Base-by-base conservation (phyloP, 768 basidiomycete genomes). In the Trametopsis cervina region DNA sequence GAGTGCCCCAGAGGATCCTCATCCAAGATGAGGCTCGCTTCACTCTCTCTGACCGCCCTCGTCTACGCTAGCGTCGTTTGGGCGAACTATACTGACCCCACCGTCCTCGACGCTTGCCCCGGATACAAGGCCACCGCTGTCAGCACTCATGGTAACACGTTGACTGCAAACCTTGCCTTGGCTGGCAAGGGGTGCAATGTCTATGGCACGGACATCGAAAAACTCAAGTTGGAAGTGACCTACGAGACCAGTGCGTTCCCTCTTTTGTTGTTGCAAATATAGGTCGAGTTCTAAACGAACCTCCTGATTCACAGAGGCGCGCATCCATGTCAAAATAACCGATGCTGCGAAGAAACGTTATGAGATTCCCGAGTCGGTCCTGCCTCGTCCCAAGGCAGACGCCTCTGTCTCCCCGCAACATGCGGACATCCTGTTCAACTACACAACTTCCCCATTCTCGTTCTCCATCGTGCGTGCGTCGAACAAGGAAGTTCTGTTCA, bases 251-350 rank as follows among this genome's bases (percentile, higher is more conserved):
- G 81, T 78, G 35, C 46, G 70, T 58, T 6, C 23, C 26, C 22
- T 17, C 12, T 40, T 48, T 18, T 23, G 4, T 36, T 47, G 43
- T n/a, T n/a, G 12, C 24, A 24, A 18, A 4, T 4, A 21, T 17
- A 47, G 11, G 36, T 46, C 23, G 43, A n/a, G 22, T 21, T 27
- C 29, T 50, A 44, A 25, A n/a, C n/a, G n/a, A n/a, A n/a, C n/a
- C 15, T 24, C 20, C 17, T 20, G 23, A 33, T 20, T 20, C 27
- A 7, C 18, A 21, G 15, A 40, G 1, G 70, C 72, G 23, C 77
- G 83, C 20, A 76, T 85, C 18, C 82, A 83, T 51, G 60, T 84
- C 51, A 83, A 83, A 59, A 78, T 84, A 44, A 72, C 70, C 0
- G 81, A 85, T 53, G 58, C 77, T 0, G 55, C 69, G 0, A 58